These are phyloP conservation scores for Rhizophagus sp. DNA, from an alignment of 192 early-diverging fungal species.

Conservation along the genomic window DNA sequence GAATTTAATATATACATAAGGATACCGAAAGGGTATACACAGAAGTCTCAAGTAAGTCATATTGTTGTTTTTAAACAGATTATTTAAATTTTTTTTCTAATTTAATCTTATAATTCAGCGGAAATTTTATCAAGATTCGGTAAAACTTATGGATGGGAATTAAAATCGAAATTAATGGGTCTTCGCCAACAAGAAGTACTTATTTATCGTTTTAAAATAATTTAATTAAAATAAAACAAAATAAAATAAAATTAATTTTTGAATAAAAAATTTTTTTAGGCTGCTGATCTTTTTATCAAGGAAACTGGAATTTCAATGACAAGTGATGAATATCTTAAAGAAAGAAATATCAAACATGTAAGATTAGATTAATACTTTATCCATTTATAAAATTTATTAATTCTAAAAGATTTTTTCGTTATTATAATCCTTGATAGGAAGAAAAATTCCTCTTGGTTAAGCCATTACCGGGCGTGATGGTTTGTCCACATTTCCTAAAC, in stretches of 20 bases:
- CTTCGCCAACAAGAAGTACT: constrained; percentile 53
- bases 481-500: background rate
- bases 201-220: background rate
- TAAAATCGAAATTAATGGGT: constrained; percentile 78
- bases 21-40: background rate
- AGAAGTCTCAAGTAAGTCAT: background rate
- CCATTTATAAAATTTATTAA: constrained; percentile 15
- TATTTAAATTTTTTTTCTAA: background rate
- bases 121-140: constrained; percentile 79
- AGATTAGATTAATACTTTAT: background rate
- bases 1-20: background rate
- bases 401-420: background rate
- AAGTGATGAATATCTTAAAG: constrained; percentile 75
- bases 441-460: constrained; percentile 6
- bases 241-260: background rate
- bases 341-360: constrained; percentile 56
- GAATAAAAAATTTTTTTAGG: constrained; percentile 29
- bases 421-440: background rate
- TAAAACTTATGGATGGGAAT: constrained; percentile 61
- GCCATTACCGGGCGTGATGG: constrained; percentile 21
- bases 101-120: constrained; percentile 32
- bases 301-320: constrained; percentile 72
- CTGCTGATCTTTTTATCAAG: constrained; percentile 64
- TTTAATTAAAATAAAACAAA: no score
- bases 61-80: background rate